These are phyloP conservation scores for Diplotaxis tenuifolia DNA, from an alignment of 345 rosid species.

Conservation along the genomic window DNA sequence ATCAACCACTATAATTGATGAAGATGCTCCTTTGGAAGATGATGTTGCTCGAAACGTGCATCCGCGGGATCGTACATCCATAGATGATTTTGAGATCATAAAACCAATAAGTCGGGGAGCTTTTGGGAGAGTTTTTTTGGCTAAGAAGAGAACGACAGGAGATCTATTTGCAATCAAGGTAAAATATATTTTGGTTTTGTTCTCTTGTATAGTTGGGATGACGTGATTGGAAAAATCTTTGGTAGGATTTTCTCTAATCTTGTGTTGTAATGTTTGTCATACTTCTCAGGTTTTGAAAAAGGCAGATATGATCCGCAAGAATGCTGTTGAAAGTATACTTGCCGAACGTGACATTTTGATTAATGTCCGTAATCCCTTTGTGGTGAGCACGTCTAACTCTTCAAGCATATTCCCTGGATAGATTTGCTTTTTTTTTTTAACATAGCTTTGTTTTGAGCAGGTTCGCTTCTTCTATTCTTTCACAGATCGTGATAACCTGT, in stretches of 20 bases:
- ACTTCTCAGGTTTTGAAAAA: conserved; percentile 71
- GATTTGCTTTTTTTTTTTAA: conserved; percentile 35
- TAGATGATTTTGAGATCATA: conserved; percentile 98
- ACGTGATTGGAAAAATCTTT: conserved; percentile 13
- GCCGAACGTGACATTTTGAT: conserved; percentile 98
- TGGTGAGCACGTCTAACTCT: conserved; percentile 74
- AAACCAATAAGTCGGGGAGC: conserved; percentile 53
- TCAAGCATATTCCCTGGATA: conserved; percentile 29
- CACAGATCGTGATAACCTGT: conserved; percentile 95
- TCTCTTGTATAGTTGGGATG: conserved; percentile 1
- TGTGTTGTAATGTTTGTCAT: conserved; percentile 12
- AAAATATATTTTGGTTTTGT: conserved; percentile 20
- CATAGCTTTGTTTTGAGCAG: conserved; percentile 49
- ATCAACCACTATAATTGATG: conserved; percentile 80
- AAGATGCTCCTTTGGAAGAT: conserved; percentile 95
- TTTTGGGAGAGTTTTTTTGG: background rate
- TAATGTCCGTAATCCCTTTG: conserved; percentile 97
- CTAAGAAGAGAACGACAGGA: background rate
- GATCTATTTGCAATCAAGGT: conserved; percentile 58
- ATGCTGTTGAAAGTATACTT: conserved; percentile 98
- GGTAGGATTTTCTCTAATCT: conserved; percentile 14
- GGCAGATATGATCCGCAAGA: conserved; percentile 40
- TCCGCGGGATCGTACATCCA: conserved; percentile 89
- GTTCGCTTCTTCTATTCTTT: conserved; percentile 99
- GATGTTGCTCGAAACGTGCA: conserved; percentile 85